Evolutionary conservation across 2,329 filamentous ascomycete species (phyloP), one percentile per base, ranked within the genome.

Genomic region (Rasamsonia emersonii): DNA sequence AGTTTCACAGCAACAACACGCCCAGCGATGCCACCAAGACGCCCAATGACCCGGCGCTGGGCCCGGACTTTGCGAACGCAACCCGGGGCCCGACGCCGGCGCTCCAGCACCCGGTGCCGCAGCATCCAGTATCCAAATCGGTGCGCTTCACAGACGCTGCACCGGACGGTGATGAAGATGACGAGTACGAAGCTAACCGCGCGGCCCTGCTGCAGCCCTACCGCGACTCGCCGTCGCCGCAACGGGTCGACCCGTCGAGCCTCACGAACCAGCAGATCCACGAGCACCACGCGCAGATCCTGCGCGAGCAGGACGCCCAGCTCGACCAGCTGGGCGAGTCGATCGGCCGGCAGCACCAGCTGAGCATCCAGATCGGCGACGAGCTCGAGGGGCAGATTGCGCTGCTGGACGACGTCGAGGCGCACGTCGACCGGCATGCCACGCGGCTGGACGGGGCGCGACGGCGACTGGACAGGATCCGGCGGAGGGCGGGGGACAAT

Each of bases 331-430:
- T 98, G 3, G 85, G 88, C n/a, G 75, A 78, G 49, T 85, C 77
- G 36, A 95, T 98, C 45, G 75, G 83, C 3, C 76, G 91, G 23
- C 91, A 96, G 65, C 72, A 93, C 30, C 85, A 96, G 64, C 69
- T 98, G 40, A 88, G 82, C 53, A 93, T 95, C 65, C 85, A 91
- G 64, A 96, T 98, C 50, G 89, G 91, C 18, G 84, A 95, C 56
- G 91, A 98, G 68, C 70, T 98, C 20, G 91, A 96, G 48, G 81
- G 78, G 45, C 91, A 98, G 50, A 82, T 93, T 21, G 71, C 81
- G 46, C 69, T 98, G 68, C 68, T 98, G 18, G 89, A 95, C 55
- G 89, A 94, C 49, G 77, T 93, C 26, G 91, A 96, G 52, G 73
- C 73, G 26, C 73, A 80, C 13, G 82, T 88, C 5, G 86, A 94